Base-by-base conservation (phyloP, 1,139 yeast species). In the Kodamaea plutei region DNA sequence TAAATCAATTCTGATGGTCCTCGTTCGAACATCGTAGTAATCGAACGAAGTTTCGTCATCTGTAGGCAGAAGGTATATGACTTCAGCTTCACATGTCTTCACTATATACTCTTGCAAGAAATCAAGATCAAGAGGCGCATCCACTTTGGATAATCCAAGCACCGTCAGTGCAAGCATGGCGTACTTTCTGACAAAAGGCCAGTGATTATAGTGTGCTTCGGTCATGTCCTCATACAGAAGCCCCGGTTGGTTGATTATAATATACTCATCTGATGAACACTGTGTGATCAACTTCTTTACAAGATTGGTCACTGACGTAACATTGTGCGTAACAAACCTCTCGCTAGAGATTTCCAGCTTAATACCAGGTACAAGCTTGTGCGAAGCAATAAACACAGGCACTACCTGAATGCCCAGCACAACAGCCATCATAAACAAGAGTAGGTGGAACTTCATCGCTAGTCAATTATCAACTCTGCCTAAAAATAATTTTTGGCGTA, bases 211-310 rank as follows among this genome's bases (percentile, higher is more conserved):
- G 16, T 54, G 47, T 2, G 23, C 18, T 26, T 63, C 61, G 15
- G 62, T 61, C 37, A 85, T 61, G 53, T 85, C 95, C n/a, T 58
- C 57, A 30, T 69, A 58, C 2, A 55, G 54, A 33, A 85, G 53
- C 0, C 93, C 93, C 0, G 95, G 95, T 27, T 76, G 76, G 46
- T 83, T 74, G 1, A 84, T 64, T 10, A 85, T 54, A 2, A 87
- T 47, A 44, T 81, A 83, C 1, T 80, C 83, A 50, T 84, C 84
- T 0, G 89, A 74, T 1, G 78, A 60, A 48, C 95, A 87, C 25
- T 69, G 65, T 3, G 77, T 74, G 9, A 79, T 56, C 23, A 76
- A 52, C 34, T 71, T 63, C 31, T 69, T 64, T 10, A 78, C 48
- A 37, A 78, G 49, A 27, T 63, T 64, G 20, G 69, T 62, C 8